Conservation (phyloP, 192 early-diverging fungal genomes). For the Obelidium mucronatum region DNA sequence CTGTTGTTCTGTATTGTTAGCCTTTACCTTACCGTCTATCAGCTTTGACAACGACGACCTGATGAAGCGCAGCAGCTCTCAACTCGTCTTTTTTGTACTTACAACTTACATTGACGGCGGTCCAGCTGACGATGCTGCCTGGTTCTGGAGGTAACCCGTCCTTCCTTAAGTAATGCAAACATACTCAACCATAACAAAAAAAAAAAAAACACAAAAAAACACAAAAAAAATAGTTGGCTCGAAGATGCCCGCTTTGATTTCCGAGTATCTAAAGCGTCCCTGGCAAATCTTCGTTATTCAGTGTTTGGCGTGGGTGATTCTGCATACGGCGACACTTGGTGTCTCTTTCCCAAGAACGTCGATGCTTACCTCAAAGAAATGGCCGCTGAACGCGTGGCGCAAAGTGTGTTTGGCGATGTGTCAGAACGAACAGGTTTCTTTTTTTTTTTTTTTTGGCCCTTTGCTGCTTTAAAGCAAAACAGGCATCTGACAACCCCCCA, state of each 20-base stretch:
- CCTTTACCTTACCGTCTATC: background rate
- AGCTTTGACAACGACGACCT: constrained; percentile 49
- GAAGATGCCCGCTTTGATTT: constrained; percentile 56
- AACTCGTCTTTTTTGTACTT: constrained; percentile 67
- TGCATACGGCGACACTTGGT: constrained; percentile 69
- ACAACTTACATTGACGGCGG: constrained; percentile 74
- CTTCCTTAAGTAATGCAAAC: background rate
- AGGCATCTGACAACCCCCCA: background rate
- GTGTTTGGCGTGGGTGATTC: constrained; percentile 79
- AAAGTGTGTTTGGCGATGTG: constrained; percentile 51
- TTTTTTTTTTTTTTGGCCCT: background rate
- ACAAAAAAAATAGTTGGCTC: constrained; percentile 25
- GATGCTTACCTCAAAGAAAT: constrained; percentile 69
- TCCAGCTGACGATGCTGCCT: constrained; percentile 62
- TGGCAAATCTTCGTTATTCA: constrained; percentile 64
- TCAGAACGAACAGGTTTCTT: constrained; percentile 25
- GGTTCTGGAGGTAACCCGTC: constrained; percentile 54
- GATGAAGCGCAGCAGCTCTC: constrained; percentile 51
- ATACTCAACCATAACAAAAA: too few species aligned
- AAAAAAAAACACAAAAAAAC: background rate
- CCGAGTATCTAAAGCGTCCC: constrained; percentile 60
- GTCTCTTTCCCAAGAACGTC: constrained; percentile 59
- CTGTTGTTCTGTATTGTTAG: too few species aligned
- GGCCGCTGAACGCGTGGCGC: constrained; percentile 61
- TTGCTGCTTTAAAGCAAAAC: too few species aligned